Conservation (phyloP, 1,139 yeast genomes). For the Magnusiomyces suaveolens region DNA sequence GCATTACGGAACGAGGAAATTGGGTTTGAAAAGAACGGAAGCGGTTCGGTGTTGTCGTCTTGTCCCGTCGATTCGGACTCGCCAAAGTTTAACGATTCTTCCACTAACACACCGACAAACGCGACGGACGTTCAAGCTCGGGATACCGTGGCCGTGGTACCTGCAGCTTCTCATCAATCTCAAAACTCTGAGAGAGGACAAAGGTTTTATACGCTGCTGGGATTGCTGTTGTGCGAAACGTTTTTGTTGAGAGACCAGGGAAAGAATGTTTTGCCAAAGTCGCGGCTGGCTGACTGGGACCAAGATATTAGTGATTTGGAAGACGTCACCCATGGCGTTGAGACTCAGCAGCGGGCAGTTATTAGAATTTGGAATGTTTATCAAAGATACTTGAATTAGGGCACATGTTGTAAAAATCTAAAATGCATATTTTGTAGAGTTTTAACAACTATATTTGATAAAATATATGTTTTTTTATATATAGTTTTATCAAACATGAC, state of each 20-base stretch:
- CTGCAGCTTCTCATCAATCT: no score
- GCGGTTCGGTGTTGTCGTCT: constrained; percentile 37
- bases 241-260: constrained; percentile 14
- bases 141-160: no score
- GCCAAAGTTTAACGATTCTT: background rate
- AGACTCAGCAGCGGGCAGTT: constrained; percentile 9
- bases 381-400: background rate
- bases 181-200: constrained; percentile 19
- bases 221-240: constrained; percentile 22
- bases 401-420: no score
- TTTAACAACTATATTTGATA: no score
- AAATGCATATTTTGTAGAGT: no score
- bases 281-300: constrained; percentile 11
- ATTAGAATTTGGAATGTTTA: constrained; percentile 10
- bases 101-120: no score
- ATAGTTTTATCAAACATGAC: background rate
- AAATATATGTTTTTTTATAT: no score
- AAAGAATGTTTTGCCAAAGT: constrained; percentile 8
- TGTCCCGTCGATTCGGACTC: background rate
- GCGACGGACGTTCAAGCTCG: no score
- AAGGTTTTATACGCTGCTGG: constrained; percentile 32
- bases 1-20: constrained; percentile 1
- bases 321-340: constrained; percentile 4
- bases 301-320: constrained; percentile 12
- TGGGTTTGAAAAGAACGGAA: constrained; percentile 32